Evolutionary conservation across 352 stramenopile species (phyloP), one percentile per base, ranked within the genome.

Genomic region (Globisporangium nodosum): DNA sequence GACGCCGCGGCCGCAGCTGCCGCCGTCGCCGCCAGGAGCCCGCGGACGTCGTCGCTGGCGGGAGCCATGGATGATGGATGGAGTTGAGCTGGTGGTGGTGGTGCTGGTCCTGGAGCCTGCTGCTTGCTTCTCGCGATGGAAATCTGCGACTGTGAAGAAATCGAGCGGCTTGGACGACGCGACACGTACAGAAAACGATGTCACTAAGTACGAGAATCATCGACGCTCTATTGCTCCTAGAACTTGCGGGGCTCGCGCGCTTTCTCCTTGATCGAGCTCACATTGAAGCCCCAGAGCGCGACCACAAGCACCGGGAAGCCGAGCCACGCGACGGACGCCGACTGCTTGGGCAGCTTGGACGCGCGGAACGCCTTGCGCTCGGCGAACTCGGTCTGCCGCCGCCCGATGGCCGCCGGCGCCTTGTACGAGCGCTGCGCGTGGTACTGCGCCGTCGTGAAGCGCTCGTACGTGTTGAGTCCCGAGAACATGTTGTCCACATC

Each of bases 401-500:
- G 71, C 20, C 82, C 82, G 43, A 92, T 87, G 9, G 75, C 58
- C 43, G 68, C 62, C 0, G 81, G 81, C 5, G 81, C 81, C 12
- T 77, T 60, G 50, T 70, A 59, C 21, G 80, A 88, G 5, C 82
- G 76, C 53, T 76, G 65, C 40, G 64, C 63, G 49, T 92, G 70
- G 62, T 87, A 92, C 57, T 92, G 66, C 16, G 82, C 82, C 18
- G 82, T 92, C 21, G 80, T 88, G 58, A 90, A 90, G 69, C 82
- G 82, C 56, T 90, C 80, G 60, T 81, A 87, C 46, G 70, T 69
- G 63, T 92, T 92, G 18, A 89, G 64, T 0, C 74, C 79, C 0
- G 74, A 77, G 35, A 92, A 88, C 76, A 92, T 87, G 33, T 83
- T 59, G 67, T 92, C 71, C 27, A 92, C 79, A 49, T 92, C 80